A percentile compares a stretch with the other conserved stretches of the same genome.
Evolutionary conservation across 2,329 filamentous ascomycete genomes (phyloP).

Genomic region (Sordariomycetes sp.): DNA sequence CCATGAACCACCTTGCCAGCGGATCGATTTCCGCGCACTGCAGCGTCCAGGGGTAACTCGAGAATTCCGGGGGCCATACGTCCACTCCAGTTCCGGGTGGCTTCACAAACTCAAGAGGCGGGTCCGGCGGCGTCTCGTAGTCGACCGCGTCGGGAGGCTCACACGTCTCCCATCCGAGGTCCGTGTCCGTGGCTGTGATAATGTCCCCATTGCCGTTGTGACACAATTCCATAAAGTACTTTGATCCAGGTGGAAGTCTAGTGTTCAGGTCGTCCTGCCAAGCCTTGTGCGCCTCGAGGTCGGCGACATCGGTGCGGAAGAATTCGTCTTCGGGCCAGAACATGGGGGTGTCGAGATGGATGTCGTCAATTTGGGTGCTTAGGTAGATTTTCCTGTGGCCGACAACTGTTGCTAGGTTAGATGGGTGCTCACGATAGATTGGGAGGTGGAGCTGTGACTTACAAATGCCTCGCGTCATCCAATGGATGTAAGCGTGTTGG

Average conservation of each 20-base stretch:
- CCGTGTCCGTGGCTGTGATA: conserved; percentile 34
- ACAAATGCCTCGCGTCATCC: conserved; percentile 44
- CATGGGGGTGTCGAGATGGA: conserved; percentile 40
- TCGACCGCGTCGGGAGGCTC: conserved; percentile 26
- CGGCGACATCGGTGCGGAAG: conserved; percentile 33
- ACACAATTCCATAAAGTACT: conserved; percentile 37
- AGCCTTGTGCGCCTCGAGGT: conserved; percentile 29
- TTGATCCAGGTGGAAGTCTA: conserved; percentile 35
- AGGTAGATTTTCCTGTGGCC: conserved; percentile 41
- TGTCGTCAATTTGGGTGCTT: conserved; percentile 47
- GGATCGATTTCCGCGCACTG: conserved; percentile 34
- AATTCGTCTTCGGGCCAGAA: conserved; percentile 26
- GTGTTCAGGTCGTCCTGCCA: conserved; percentile 27
- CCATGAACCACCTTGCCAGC: conserved; percentile 38
- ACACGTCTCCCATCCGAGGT: conserved; percentile 29
- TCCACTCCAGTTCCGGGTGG: conserved; percentile 34
- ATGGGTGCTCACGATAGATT: not conserved
- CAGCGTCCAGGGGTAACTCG: conserved; percentile 34
- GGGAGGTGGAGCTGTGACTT: conserved; percentile 6
- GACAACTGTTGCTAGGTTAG: conserved; percentile 16
- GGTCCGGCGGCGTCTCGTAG: conserved; percentile 28
- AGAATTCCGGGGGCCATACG: conserved; percentile 35
- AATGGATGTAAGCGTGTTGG: conserved; percentile 50
- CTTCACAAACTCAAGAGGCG: conserved; percentile 28
- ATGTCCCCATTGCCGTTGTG: conserved; percentile 37